A percentile compares a stretch with the other conserved stretches of the same genome.
These are phyloP conservation scores for Sclerotinia subarctica DNA, from an alignment of 2,329 filamentous ascomycete species.

Conservation along the genomic window DNA sequence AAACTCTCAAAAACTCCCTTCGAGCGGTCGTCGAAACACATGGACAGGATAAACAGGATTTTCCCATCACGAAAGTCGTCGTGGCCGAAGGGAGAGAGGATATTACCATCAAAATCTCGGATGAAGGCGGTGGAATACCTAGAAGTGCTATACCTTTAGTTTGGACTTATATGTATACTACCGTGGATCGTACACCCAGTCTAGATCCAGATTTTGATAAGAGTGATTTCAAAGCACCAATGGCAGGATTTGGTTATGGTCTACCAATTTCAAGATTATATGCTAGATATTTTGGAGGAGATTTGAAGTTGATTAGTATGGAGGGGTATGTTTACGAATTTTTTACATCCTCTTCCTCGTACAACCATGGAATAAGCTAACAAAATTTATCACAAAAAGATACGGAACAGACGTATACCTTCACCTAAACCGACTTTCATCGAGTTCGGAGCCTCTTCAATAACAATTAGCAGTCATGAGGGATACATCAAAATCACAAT, in stretches of 20 bases:
- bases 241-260: slow-evolving; percentile 99
- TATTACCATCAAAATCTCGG: slow-evolving; percentile 97
- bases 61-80: slow-evolving; percentile 95
- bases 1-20: slow-evolving; percentile 97
- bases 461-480: slow-evolving; percentile 82
- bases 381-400: slow-evolving; percentile 46
- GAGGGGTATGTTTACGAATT: slow-evolving; percentile 69
- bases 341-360: slow-evolving; percentile 17
- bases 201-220: slow-evolving; percentile 98
- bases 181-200: slow-evolving; percentile 90
- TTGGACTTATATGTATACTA: slow-evolving; percentile 99
- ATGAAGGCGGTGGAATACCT: slow-evolving; percentile 95
- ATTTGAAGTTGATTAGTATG: slow-evolving; percentile 98
- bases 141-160: slow-evolving; percentile 90
- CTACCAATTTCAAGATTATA: slow-evolving; percentile 92
- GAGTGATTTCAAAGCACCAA: slow-evolving; percentile 97
- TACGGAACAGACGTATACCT: slow-evolving; percentile 99
- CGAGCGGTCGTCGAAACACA: slow-evolving; percentile 95
- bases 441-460: slow-evolving; percentile 93
- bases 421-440: slow-evolving; percentile 91
- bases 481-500: slow-evolving; percentile 43
- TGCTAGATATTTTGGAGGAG: slow-evolving; percentile 94
- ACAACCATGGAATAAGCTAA: slow-evolving; percentile 20
- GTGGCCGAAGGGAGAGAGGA: slow-evolving; percentile 97
- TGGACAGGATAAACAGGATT: slow-evolving; percentile 91